Percentiles rank a stretch among this genome's conserved stretches.
These are phyloP conservation scores for Colletotrichum limetticola DNA, from an alignment of 2,329 filamentous ascomycete species.

Conservation along the genomic window DNA sequence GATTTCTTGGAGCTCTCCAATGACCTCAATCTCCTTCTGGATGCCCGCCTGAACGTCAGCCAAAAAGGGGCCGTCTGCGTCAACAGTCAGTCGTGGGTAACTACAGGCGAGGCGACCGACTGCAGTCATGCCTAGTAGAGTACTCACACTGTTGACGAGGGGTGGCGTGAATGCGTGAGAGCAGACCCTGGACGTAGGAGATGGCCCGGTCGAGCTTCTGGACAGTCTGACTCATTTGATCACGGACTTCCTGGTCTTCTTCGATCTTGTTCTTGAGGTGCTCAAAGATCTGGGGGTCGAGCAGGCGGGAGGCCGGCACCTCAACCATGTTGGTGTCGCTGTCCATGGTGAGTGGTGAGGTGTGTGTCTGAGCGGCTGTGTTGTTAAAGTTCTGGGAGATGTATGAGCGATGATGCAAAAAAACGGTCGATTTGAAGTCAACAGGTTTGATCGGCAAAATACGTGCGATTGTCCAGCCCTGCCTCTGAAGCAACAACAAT, in stretches of 20 bases:
- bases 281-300: conserved; percentile 87
- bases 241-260: conserved; percentile 83
- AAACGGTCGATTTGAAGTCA: not conserved
- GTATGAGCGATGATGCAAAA: not conserved
- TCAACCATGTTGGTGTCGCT: conserved; percentile 37
- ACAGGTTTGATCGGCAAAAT: not conserved
- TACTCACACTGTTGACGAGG: conserved; percentile 67
- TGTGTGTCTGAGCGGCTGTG: not conserved
- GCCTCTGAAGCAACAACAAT: not conserved
- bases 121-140: not conserved
- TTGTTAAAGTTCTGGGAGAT: not conserved
- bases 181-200: conserved; percentile 81
- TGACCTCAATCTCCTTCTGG: conserved; percentile 75
- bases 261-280: conserved; percentile 90
- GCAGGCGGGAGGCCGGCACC: conserved; percentile 43
- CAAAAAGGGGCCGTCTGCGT: conserved; percentile 74
- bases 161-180: conserved; percentile 92
- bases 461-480: not conserved
- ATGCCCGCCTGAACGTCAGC: conserved; percentile 78
- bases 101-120: not conserved
- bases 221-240: conserved; percentile 84
- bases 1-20: conserved; percentile 75
- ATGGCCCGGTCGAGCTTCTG: conserved; percentile 87
- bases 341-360: conserved; percentile 26
- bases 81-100: conserved; percentile 64